phyloP scores from a whole-genome alignment of 2,329 filamentous ascomycete genomes.

The Colletotrichum cuscutae region DNA sequence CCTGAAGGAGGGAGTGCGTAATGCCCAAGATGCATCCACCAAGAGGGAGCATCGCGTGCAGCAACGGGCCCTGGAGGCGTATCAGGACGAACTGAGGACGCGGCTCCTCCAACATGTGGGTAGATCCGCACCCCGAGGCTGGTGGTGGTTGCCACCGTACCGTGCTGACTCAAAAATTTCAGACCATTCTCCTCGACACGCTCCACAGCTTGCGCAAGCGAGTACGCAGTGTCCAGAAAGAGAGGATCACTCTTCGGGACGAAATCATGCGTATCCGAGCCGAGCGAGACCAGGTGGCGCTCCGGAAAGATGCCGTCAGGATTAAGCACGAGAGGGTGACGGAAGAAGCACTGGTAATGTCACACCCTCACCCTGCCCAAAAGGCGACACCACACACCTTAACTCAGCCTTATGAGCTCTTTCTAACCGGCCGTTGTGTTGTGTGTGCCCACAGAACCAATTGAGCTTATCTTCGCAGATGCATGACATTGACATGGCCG shows the following conservation, averaged over 20 bases:
- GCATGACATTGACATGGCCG: constrained; percentile 70
- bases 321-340: constrained; percentile 67
- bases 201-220: constrained; percentile 67
- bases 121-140: constrained; percentile 29
- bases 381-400: background rate
- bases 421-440: background rate
- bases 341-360: constrained; percentile 60
- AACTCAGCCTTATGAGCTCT: constrained; percentile 12
- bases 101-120: constrained; percentile 69
- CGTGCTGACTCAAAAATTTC: constrained; percentile 1
- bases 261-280: constrained; percentile 68
- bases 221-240: constrained; percentile 65
- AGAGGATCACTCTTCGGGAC: constrained; percentile 66
- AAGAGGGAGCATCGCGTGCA: constrained; percentile 67
- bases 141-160: constrained; percentile 19
- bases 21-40: constrained; percentile 55
- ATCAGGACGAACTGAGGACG: constrained; percentile 65
- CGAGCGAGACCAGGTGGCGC: constrained; percentile 70
- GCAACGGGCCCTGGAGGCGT: constrained; percentile 66
- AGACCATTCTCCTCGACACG: constrained; percentile 70
- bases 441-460: constrained; percentile 48
- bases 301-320: constrained; percentile 72
- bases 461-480: constrained; percentile 67
- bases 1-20: constrained; percentile 51
- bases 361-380: constrained; percentile 31